Evolutionary conservation across 352 stramenopile genomes (phyloP).

Genomic region (Pythium periplocum): DNA sequence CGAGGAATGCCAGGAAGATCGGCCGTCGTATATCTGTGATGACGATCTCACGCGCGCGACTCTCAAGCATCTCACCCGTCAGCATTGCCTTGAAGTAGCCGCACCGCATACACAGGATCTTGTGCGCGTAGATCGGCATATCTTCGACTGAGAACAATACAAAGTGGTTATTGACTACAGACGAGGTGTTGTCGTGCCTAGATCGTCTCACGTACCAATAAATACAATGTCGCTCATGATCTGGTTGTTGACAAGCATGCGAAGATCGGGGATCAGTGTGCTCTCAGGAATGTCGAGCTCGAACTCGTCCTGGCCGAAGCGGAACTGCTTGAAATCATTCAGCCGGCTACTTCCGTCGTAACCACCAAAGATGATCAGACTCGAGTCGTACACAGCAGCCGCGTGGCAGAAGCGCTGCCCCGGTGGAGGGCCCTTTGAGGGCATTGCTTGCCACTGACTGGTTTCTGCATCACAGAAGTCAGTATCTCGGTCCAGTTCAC

Average conservation of each 20-base stretch:
- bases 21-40: constrained; percentile 89
- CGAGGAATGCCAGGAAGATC: constrained; percentile 93
- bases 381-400: constrained; percentile 88
- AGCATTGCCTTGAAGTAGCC: constrained; percentile 92
- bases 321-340: constrained; percentile 94
- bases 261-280: constrained; percentile 70
- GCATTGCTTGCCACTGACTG: constrained; percentile 66
- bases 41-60: constrained; percentile 81
- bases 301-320: constrained; percentile 76
- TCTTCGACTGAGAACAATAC: constrained; percentile 63
- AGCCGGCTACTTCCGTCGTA: constrained; percentile 95
- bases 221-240: constrained; percentile 88
- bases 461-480: constrained; percentile 27
- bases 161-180: constrained; percentile 13
- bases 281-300: constrained; percentile 83
- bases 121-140: constrained; percentile 83
- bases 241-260: constrained; percentile 75
- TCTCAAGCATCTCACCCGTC: constrained; percentile 90
- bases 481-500: background rate
- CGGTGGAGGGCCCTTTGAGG: constrained; percentile 75
- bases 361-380: constrained; percentile 92
- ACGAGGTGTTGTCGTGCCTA: background rate
- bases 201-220: constrained; percentile 39
- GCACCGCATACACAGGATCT: constrained; percentile 92
- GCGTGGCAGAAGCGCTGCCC: constrained; percentile 97